Evolutionary conservation across 805 yeast species (phyloP), one percentile per base, ranked within the genome.

Genomic region (Schizosaccharomyces lindneri): DNA sequence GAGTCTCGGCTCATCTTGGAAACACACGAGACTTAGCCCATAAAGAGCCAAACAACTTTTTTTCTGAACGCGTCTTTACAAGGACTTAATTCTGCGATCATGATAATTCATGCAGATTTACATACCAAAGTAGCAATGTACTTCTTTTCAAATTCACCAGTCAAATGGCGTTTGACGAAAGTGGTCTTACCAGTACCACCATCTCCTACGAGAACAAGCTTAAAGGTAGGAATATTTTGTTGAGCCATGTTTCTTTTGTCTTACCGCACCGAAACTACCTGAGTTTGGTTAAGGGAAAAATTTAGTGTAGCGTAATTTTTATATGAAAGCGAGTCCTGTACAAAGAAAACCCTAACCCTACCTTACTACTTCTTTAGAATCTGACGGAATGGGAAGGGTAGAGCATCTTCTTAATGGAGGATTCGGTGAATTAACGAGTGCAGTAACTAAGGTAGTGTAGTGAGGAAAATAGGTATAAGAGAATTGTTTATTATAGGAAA

Each of bases 151-250:
- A 93, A 93, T 76, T 93, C 99, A 79, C 98, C 95, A 66, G 98
- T 90, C 76, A 89, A 83, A 78, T 93, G 99, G 81, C 99, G 89
- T 81, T 94, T 93, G 75, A 93, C 99, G 70, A 93, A 93, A 64
- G 99, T 93, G 80, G 99, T 93, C 84, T 93, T 93, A 79, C 99
- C 99, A 76, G 98, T 93, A 83, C 99, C 99, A 81, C 99, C 99
- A 74, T 93, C 99, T 75, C 99, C 99, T 77, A 93, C 98, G 72
- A 93, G 83, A 71, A 93, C 99, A 75, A 93, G 83, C 80, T 93
- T 93, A 78, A 93, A 93, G 68, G 95, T 87, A 69, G 98, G 97
- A 75, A 88, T 94, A 63, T 73, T 71, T 68, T 71, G 60, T 36
- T 57, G 60, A 51, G 57, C 57, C 57, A 51, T 51, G n/a, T 29